Conservation (phyloP, 2,329 filamentous ascomycete species). For the Colletotrichum sp. region DNA sequence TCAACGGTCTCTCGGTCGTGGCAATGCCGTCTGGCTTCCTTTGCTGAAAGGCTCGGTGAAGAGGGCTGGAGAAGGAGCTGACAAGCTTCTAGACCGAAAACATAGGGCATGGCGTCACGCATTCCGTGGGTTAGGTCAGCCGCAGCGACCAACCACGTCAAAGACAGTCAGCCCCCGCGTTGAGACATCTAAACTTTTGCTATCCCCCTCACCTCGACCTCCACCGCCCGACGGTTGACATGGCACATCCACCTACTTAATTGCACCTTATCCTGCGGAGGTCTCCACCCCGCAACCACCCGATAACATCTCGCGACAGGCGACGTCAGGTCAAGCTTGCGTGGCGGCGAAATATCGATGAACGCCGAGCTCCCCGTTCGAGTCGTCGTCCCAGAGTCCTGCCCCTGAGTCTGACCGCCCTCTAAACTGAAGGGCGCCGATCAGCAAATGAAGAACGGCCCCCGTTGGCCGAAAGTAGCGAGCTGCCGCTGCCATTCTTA, state of each 20-base stretch:
- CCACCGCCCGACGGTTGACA: neutral
- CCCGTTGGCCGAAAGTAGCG: neutral
- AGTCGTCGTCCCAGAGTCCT: neutral
- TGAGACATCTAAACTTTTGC: neutral
- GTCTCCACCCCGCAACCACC: constrained; percentile 9
- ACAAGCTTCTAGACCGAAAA: neutral
- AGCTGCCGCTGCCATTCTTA: neutral
- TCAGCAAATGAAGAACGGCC: neutral
- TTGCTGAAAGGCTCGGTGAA: neutral
- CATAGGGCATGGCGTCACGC: neutral
- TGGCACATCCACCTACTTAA: neutral
- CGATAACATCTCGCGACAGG: neutral
- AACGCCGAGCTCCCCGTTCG: neutral
- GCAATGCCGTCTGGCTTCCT: neutral
- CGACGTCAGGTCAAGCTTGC: neutral
- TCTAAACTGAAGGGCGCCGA: neutral
- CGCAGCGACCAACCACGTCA: neutral
- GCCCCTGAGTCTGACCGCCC: neutral
- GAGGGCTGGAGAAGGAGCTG: neutral
- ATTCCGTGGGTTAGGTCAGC: neutral
- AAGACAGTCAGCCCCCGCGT: neutral
- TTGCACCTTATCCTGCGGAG: neutral
- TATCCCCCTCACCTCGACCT: neutral
- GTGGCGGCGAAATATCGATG: neutral
- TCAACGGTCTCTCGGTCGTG: neutral